Percentiles rank a stretch among this genome's conserved stretches.
Conservation (phyloP, 2,329 filamentous ascomycete species). For the Cladorrhinum sp. region DNA sequence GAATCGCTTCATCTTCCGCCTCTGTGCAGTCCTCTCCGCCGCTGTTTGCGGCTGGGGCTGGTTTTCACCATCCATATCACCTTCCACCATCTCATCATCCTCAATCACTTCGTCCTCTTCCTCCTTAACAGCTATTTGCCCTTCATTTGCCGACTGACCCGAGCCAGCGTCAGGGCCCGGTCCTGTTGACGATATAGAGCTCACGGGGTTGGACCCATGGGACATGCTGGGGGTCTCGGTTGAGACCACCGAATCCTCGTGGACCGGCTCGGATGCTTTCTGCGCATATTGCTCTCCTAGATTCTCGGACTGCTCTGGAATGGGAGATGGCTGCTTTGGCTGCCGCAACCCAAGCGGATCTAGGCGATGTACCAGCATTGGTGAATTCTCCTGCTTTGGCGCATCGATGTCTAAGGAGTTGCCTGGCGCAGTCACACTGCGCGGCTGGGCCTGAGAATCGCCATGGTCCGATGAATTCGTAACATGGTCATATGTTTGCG, state of each 20-base stretch:
- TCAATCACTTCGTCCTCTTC: conserved; percentile 53
- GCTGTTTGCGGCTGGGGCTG: conserved; percentile 49
- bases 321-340: conserved; percentile 40
- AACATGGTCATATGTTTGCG: conserved; percentile 44
- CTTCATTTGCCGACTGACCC: conserved; percentile 38
- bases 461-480: conserved; percentile 35
- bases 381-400: conserved; percentile 51
- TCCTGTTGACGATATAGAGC: conserved; percentile 38
- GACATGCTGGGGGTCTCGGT: conserved; percentile 40
- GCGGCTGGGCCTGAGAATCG: conserved; percentile 39
- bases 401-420: conserved; percentile 61
- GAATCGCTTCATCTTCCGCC: conserved; percentile 75
- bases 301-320: conserved; percentile 35
- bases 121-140: conserved; percentile 42
- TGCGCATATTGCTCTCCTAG: conserved; percentile 36
- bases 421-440: conserved; percentile 36
- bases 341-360: conserved; percentile 43
- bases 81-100: conserved; percentile 57
- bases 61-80: conserved; percentile 43
- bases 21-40: conserved; percentile 55
- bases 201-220: conserved; percentile 40
- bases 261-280: conserved; percentile 36
- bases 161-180: conserved; percentile 35
- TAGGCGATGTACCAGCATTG: conserved; percentile 37
- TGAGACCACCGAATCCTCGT: conserved; percentile 41